These are phyloP conservation scores for Amborella trichopoda DNA, from an alignment of 164 flowering plant genomes.

Conservation along the genomic window DNA sequence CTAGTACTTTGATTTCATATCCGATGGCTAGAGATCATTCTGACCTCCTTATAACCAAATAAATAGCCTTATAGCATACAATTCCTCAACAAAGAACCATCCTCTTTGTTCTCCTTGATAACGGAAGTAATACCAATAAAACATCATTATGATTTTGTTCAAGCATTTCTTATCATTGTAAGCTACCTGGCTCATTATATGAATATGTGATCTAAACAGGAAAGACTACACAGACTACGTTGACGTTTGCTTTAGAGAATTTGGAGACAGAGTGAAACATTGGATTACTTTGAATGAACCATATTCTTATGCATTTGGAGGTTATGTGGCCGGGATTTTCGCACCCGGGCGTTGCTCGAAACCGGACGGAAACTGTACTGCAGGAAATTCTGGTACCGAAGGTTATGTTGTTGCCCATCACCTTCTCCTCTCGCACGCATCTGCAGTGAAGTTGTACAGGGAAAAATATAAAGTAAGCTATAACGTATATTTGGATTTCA, in stretches of 20 bases:
- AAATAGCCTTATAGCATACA: too few species aligned
- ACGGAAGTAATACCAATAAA: too few species aligned
- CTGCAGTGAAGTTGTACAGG: slow-evolving; percentile 6
- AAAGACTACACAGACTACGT: slow-evolving; percentile 9
- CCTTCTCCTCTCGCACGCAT: slow-evolving; percentile 8
- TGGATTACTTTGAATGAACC: slow-evolving; percentile 15
- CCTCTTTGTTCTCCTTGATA: too few species aligned
- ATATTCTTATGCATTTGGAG: not conserved
- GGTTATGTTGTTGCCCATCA: slow-evolving; percentile 8
- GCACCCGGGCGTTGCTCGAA: slow-evolving; percentile 10
- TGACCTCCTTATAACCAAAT: too few species aligned
- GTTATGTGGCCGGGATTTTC: slow-evolving; percentile 1
- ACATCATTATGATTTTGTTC: too few species aligned
- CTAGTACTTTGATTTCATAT: too few species aligned
- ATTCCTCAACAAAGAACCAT: too few species aligned
- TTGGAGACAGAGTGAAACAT: slow-evolving; percentile 9
- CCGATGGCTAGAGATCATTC: too few species aligned
- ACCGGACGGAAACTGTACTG: slow-evolving; percentile 10
- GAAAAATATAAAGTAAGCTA: slow-evolving; percentile 11
- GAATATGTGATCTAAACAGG: too few species aligned
- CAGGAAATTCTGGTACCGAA: slow-evolving; percentile 10
- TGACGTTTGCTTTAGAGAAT: slow-evolving; percentile 12
- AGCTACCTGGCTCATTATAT: too few species aligned
- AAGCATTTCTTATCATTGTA: too few species aligned
- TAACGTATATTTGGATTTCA: too few species aligned